Evolutionary conservation across 371 early-diverging fungal species (phyloP), one percentile per base, ranked within the genome.

Genomic region (Chytridium lagenaria): DNA sequence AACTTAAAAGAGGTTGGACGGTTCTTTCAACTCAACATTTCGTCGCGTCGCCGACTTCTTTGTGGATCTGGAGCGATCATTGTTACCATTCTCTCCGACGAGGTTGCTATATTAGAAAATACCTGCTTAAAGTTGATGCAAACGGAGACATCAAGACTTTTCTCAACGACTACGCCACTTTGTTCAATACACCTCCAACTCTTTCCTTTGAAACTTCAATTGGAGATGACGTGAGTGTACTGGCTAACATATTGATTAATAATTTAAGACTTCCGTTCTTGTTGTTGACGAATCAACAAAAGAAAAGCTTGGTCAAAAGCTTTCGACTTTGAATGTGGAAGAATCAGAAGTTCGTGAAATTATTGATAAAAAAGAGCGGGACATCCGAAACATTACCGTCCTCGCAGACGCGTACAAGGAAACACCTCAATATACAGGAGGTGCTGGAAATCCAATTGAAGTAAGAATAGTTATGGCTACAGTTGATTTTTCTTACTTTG

Each of bases 231-330:
- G 81, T 78, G 31, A 23, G 68, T 34, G 5, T 30, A 2, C 38
- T 36, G 55, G 22, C 1, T 64, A 1, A 31, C 34, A 37, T 30
- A 34, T 59, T 68, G 28, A 15, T 50, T 61, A 50, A 67, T 28
- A 28, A 22, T 64, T 49, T 50, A 16, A 59, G 34, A 38, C 59
- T n/a, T 0, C 37, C 15, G 68, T 23, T 5, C 15, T 85, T 1
- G 75, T 74, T 22, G 81, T 85, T 30, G 81, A 81, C 67, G 85
- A 85, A 16, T 67, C 76, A 31, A 78, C 77, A 10, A 80, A 80
- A 73, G 72, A 74, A 7, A 44, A 71, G 28, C 76, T 85, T 34
- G 85, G 85, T 12, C 75, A 78, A 28, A 61, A 73, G 12, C 75
- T 85, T 16, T 74, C 73, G 0, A 51, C 67, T 36, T 65, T 85